Conservation (phyloP, 2,329 filamentous ascomycete genomes). For the Hymenoscyphus fraxineus region DNA sequence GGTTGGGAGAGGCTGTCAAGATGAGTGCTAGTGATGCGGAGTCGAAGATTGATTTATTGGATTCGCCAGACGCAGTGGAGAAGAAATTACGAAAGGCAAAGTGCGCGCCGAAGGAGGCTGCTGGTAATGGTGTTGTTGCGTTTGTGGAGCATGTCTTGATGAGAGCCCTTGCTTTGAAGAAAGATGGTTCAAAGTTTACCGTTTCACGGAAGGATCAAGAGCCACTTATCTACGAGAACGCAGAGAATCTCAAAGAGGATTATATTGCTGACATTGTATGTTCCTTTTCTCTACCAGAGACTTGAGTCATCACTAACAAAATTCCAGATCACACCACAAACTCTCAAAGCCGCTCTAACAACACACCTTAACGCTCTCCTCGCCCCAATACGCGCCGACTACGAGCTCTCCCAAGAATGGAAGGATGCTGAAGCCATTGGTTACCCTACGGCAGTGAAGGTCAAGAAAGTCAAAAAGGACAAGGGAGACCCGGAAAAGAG, state of each 20-base stretch:
- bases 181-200: constrained; percentile 54
- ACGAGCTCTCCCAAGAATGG: constrained; percentile 70
- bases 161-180: constrained; percentile 64
- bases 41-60: constrained; percentile 92
- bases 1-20: constrained; percentile 74
- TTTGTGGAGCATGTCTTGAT: constrained; percentile 87
- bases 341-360: constrained; percentile 80
- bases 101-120: constrained; percentile 69
- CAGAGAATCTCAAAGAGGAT: constrained; percentile 72
- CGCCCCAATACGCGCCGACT: constrained; percentile 72
- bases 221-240: constrained; percentile 73
- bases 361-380: constrained; percentile 70
- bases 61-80: constrained; percentile 66
- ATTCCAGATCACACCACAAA: constrained; percentile 71
- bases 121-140: constrained; percentile 81
- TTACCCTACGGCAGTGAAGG: constrained; percentile 71
- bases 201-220: constrained; percentile 69
- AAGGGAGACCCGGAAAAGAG: constrained; percentile 33
- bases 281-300: constrained; percentile 18
- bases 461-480: constrained; percentile 62
- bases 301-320: constrained; percentile 17
- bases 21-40: constrained; percentile 77
- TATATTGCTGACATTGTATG: constrained; percentile 73
- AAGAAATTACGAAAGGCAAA: constrained; percentile 87
- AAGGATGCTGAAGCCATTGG: constrained; percentile 72